Base-by-base conservation (phyloP, 1,284 basidiomycete genomes). In the Malassezia sympodialis region DNA sequence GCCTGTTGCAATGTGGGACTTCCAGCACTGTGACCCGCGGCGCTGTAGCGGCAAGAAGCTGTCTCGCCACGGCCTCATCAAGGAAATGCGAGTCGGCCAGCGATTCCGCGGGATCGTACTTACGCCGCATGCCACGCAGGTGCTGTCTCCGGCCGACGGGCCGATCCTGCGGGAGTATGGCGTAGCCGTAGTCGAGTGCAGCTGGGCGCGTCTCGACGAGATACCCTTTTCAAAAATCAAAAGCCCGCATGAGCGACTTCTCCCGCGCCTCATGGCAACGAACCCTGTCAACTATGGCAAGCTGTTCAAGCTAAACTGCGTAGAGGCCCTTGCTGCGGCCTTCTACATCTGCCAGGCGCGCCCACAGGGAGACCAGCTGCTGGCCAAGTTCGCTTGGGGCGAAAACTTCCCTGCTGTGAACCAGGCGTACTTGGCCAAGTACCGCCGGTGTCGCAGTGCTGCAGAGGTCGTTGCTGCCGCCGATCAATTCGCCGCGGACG, bases 11-110 rank as follows among this genome's bases (percentile, higher is more conserved):
- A 69, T 69, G 67, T 69, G 67, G 67, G 93, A 96, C 75, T 96
- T 98, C 75, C 86, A 89, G 72, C 93, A 96, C 73, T 96, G 93
- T 75, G 91, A 98, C 75, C 91, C 93, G 0, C 83, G 84, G 49
- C 83, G 89, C 32, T 98, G 93, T 69, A 91, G 88, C 8, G 93
- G 93, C 11, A 96, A 96, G 79, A 93, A 90, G 73, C 82, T 98
- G 0, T 79, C 88, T 0, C 80, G 93, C 4, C 80, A 90, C 19
- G 88, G 88, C 1, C 78, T 96, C 30, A 87, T 96, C 69, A 83
- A 82, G 52, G 84, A 88, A 58, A 81, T 98, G 58, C 81, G 83
- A 47, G 82, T 98, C 8, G 90, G 91, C 0, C 81, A 86, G 54
- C 80, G 87, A 37, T 96, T 96, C 75, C 80, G 88, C 65, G 93